Evolutionary conservation across 176 grass and related monocot genomes (phyloP).

Genomic region (bread wheat (Triticum aestivum)): IWGSC_CS_RefSeq_v2.1 NC_057803.1:609264150-609264649

Average conservation of each 20-base stretch:
- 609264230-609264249: background rate
- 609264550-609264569: background rate
- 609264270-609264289: background rate
- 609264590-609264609: too few species aligned
- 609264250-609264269: background rate
- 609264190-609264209: background rate
- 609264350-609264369: slow-evolving; percentile 12
- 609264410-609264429: background rate
- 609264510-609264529: background rate
- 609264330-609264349: background rate
- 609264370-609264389: background rate
- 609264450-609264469: too few species aligned
- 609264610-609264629: background rate
- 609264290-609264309: background rate
- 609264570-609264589: too few species aligned
- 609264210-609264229: background rate
- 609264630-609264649: background rate
- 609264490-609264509: too few species aligned
- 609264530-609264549: background rate
- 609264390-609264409: background rate
- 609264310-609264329: background rate
- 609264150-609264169: background rate
- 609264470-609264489: too few species aligned
- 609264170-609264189: background rate
- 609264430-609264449: too few species aligned